These are phyloP conservation scores for Malbranchea zuffiana DNA, from an alignment of 2,329 filamentous ascomycete species.

Conservation along the genomic window DNA sequence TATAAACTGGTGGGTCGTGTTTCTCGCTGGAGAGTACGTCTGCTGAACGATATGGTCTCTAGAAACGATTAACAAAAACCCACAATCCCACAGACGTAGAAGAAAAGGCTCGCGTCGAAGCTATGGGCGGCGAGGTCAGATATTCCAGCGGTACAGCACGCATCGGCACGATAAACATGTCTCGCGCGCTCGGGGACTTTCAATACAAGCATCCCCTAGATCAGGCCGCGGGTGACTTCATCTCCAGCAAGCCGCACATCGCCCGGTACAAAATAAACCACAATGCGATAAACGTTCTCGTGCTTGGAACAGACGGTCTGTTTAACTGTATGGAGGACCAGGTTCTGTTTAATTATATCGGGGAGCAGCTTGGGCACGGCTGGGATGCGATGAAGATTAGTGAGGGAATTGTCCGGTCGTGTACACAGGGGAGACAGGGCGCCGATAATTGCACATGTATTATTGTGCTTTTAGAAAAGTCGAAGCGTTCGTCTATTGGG, in stretches of 20 bases:
- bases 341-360: slow-evolving; percentile 23
- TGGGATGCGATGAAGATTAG: slow-evolving; percentile 23
- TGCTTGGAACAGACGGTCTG: slow-evolving; percentile 26
- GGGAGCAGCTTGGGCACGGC: slow-evolving; percentile 22
- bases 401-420: slow-evolving; percentile 18
- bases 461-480: slow-evolving; percentile 20
- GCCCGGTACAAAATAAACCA: slow-evolving; percentile 17
- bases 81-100: slow-evolving; percentile 24
- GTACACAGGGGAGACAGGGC: slow-evolving; percentile 13
- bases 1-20: slow-evolving; percentile 1
- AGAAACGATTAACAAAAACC: slow-evolving; percentile 25
- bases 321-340: slow-evolving; percentile 22
- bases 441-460: slow-evolving; percentile 28
- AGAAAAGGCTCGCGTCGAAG: slow-evolving; percentile 24
- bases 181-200: slow-evolving; percentile 27
- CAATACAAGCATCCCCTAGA: slow-evolving; percentile 30
- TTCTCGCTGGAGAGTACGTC: background rate
- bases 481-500: background rate
- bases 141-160: slow-evolving; percentile 21
- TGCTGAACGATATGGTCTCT: background rate
- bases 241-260: slow-evolving; percentile 26
- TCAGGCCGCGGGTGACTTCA: slow-evolving; percentile 20
- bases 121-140: slow-evolving; percentile 23
- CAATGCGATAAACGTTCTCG: slow-evolving; percentile 21
- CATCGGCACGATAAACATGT: slow-evolving; percentile 29